Evolutionary conservation across 176 grass and related monocot species (phyloP), one percentile per base, ranked within the genome.

Genomic region (Avena sativa): DNA sequence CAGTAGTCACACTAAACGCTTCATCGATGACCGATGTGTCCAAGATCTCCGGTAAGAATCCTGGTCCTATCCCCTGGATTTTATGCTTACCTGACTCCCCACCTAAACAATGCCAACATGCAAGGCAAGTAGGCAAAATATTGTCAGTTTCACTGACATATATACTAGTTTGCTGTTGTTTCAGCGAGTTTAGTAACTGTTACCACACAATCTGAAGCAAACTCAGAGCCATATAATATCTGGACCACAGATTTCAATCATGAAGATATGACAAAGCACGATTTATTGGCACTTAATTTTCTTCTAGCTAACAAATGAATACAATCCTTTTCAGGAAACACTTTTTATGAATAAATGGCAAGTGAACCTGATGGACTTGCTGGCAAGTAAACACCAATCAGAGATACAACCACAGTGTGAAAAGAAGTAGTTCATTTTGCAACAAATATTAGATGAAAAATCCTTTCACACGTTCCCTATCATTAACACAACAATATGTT

Each of bases 61-160:
- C 91, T 83, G 93, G 82, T 10, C 90, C 96, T 20, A 98, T 75
- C 69, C 93, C 96, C 85, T 98, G 93, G 74, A 98, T 98, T 78
- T 98, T 95, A 79, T 98, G 96, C 71, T 59, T 85, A 2, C 93
- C 96, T 13, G 90, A 57, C 12, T 94, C 81, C 2, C 90, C 92
- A 69, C 96, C 96, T 98, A 25, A 84, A 81, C 49, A 38, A 66
- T 52, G 80, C 20, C 32, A 77, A 23, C 71, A 57, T 17, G 9
- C 3, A 34, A 56, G 49, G 12, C 6, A 67, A 34, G 12, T 16
- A 34, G 13, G 5, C 12, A 88, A 68, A 20, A 65, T 0, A 65
- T 28, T 84, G 43, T 84, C 25, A 62, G 1, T 60, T 16, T 62
- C 40, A 84, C 21, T 63, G 23, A 12, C 63, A 9, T 56, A 12